A percentile compares a stretch with the other conserved stretches of the same genome.
Evolutionary conservation across 371 early-diverging fungal genomes (phyloP).

Genomic region (Mucor plumbeus): DNA sequence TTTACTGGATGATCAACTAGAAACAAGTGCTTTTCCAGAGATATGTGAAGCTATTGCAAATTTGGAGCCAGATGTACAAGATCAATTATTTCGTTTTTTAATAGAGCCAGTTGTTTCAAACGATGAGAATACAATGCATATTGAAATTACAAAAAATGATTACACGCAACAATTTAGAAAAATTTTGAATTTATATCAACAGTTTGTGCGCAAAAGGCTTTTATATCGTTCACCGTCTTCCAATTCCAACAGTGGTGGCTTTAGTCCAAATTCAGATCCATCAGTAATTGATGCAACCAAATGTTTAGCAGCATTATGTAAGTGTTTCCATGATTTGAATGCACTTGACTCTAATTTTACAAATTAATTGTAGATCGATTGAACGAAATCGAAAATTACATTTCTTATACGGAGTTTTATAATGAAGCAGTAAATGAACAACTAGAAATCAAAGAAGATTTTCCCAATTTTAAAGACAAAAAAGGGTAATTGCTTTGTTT

Average conservation of each 20-base stretch:
- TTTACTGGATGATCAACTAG: not conserved
- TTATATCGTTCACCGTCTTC: conserved; percentile 9
- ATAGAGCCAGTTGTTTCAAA: conserved; percentile 20
- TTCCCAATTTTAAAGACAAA: conserved; percentile 73
- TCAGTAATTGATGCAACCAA: conserved; percentile 49
- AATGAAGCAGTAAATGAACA: conserved; percentile 76
- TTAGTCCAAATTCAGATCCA: conserved; percentile 45
- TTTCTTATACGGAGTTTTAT: conserved; percentile 70
- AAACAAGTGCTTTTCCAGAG: conserved; percentile 28
- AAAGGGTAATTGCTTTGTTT: conserved; percentile 53
- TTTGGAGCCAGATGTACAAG: conserved; percentile 26
- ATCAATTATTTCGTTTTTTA: conserved; percentile 28
- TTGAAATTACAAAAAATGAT: conserved; percentile 6
- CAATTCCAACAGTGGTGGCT: conserved; percentile 6
- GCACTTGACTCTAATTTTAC: not conserved
- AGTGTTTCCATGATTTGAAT: conserved; percentile 3
- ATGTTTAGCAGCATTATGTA: conserved; percentile 53
- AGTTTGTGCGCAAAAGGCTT: conserved; percentile 28
- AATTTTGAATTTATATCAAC: conserved; percentile 30
- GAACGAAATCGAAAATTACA: conserved; percentile 53
- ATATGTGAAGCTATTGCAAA: conserved; percentile 36
- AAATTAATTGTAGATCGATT: conserved; percentile 36
- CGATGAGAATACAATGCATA: conserved; percentile 11
- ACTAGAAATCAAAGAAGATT: conserved; percentile 85
- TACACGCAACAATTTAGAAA: conserved; percentile 14